Conservation (phyloP, 495 filamentous ascomycete species). For the Penicillium parvum region DNA sequence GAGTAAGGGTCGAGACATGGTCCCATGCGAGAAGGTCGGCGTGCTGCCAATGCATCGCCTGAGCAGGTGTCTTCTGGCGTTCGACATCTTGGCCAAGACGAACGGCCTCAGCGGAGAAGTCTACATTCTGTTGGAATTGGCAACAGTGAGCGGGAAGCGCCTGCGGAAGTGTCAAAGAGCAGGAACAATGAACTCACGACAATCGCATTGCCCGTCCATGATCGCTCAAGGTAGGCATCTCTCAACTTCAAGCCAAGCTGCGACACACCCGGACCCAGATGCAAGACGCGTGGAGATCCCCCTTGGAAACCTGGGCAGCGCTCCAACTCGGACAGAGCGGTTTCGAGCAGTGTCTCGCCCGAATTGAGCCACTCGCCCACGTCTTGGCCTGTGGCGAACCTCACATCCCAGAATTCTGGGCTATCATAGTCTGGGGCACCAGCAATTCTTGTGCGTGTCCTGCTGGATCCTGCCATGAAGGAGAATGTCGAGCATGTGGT, state of each 20-base stretch:
- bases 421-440: conserved; percentile 41
- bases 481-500: too few relatives aligned
- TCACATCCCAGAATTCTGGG: conserved; percentile 34
- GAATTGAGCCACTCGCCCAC: conserved; percentile 44
- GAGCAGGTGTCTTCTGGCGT: conserved; percentile 8
- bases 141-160: not conserved
- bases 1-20: conserved; percentile 22
- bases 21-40: conserved; percentile 36
- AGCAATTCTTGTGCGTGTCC: conserved; percentile 20
- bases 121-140: conserved; percentile 30
- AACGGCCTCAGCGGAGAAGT: conserved; percentile 42
- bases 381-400: conserved; percentile 39
- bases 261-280: conserved; percentile 41
- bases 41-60: conserved; percentile 36
- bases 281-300: conserved; percentile 27
- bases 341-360: conserved; percentile 32
- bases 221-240: conserved; percentile 25
- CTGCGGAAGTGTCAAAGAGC: too few relatives aligned
- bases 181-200: conserved; percentile 28
- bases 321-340: conserved; percentile 27
- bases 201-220: conserved; percentile 33
- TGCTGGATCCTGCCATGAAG: conserved; percentile 7
- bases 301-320: not conserved
- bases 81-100: conserved; percentile 32
- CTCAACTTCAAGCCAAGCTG: conserved; percentile 32